Evolutionary conservation across 257 asterid species (phyloP).

Genomic region (Scutellaria minor): DNA sequence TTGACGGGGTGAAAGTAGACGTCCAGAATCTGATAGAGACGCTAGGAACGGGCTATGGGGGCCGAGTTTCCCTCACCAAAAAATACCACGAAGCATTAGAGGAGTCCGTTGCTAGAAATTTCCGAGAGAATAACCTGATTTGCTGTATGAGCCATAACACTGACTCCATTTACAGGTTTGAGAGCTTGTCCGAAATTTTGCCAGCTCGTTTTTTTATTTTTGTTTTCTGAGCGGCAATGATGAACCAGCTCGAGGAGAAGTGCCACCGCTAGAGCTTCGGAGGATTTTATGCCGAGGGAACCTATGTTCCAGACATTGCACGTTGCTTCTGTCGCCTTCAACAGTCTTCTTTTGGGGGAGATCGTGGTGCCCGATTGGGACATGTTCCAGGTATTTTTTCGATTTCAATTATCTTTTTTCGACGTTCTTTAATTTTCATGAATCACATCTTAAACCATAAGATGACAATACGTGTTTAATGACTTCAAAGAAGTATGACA

Average conservation of each 20-base stretch:
- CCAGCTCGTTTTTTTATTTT: not conserved
- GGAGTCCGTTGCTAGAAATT: slow-evolving; percentile 43
- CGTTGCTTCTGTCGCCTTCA: slow-evolving; percentile 57
- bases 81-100: slow-evolving; percentile 41
- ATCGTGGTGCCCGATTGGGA: slow-evolving; percentile 69
- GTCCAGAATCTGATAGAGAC: slow-evolving; percentile 49
- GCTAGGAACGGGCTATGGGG: slow-evolving; percentile 47
- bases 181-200: not conserved
- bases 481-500: not conserved
- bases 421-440: not conserved
- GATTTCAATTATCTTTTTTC: not conserved
- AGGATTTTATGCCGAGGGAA: slow-evolving; percentile 60
- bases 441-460: not conserved
- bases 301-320: slow-evolving; percentile 57
- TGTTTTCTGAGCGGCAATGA: slow-evolving; percentile 12
- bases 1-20: slow-evolving; percentile 51
- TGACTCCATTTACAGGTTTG: slow-evolving; percentile 48
- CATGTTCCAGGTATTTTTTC: slow-evolving; percentile 56
- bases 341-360: slow-evolving; percentile 60
- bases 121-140: slow-evolving; percentile 45
- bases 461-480: not conserved
- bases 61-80: slow-evolving; percentile 42
- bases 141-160: slow-evolving; percentile 44
- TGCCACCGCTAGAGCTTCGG: slow-evolving; percentile 61
- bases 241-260: slow-evolving; percentile 48